These are phyloP conservation scores for Nigrospora oryzae DNA, from an alignment of 2,329 filamentous ascomycete genomes.

Conservation along the genomic window DNA sequence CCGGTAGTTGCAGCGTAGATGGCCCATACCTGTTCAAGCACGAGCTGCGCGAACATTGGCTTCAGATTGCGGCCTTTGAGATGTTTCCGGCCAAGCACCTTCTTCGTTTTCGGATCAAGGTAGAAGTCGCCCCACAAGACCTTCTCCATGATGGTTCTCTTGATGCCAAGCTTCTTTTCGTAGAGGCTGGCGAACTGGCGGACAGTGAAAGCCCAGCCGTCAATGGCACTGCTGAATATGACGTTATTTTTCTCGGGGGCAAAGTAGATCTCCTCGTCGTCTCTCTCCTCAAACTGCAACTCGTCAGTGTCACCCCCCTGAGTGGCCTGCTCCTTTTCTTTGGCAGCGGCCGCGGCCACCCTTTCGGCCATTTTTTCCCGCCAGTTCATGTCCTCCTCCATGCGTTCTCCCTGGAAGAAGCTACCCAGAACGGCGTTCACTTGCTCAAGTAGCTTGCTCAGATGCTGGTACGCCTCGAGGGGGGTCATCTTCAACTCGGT, in stretches of 20 bases:
- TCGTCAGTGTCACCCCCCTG: constrained; percentile 48
- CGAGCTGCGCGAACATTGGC: constrained; percentile 95
- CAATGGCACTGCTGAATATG: constrained; percentile 94
- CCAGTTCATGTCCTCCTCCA: constrained; percentile 98
- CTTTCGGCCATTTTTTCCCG: constrained; percentile 85
- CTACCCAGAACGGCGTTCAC: constrained; percentile 96
- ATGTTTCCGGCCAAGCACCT: constrained; percentile 83
- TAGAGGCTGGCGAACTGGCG: constrained; percentile 89
- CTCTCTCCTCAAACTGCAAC: constrained; percentile 74
- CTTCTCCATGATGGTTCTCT: constrained; percentile 78
- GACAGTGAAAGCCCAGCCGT: constrained; percentile 98
- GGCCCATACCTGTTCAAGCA: constrained; percentile 93
- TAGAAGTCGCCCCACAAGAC: constrained; percentile 97
- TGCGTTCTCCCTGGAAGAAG: constrained; percentile 95
- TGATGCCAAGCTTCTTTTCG: constrained; percentile 95
- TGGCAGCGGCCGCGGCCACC: constrained; percentile 61
- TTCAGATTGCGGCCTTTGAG: constrained; percentile 86
- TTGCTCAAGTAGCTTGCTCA: constrained; percentile 85
- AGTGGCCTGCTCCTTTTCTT: constrained; percentile 40
- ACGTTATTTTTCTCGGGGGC: constrained; percentile 98
- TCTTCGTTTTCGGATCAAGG: constrained; percentile 92
- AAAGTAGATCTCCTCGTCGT: constrained; percentile 97
- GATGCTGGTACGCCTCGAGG: constrained; percentile 77
- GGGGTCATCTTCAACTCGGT: constrained; percentile 94
- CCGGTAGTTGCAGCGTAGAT: constrained; percentile 87